Conservation (phyloP, 2,329 filamentous ascomycete genomes). For the Cordyceps cicadae region DNA sequence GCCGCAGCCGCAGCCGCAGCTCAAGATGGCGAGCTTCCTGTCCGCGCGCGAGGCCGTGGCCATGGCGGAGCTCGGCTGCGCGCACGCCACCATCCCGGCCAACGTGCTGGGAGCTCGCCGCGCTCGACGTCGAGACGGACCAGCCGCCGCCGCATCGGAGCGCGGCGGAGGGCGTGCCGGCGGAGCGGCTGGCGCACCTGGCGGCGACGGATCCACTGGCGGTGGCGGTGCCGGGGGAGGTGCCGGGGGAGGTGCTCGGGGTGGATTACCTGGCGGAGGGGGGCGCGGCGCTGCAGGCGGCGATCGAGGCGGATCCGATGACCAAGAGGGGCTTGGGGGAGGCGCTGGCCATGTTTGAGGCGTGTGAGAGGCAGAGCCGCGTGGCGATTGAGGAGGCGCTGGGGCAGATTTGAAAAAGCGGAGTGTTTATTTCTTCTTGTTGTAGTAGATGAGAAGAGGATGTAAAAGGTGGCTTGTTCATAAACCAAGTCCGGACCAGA, state of each 20-base stretch:
- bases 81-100: constrained; percentile 36
- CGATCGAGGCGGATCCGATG: constrained; percentile 31
- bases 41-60: constrained; percentile 36
- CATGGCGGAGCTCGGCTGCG: constrained; percentile 37
- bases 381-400: constrained; percentile 26
- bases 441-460: too few species aligned
- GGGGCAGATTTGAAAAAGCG: constrained; percentile 1
- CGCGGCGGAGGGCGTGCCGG: constrained; percentile 25
- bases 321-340: constrained; percentile 29
- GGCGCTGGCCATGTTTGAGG: constrained; percentile 33
- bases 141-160: constrained; percentile 23
- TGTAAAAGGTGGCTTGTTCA: background rate
- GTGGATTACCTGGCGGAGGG: constrained; percentile 39
- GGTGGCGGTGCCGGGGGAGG: constrained; percentile 29
- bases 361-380: constrained; percentile 30
- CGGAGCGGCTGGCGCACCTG: constrained; percentile 28
- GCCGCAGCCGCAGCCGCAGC: constrained; percentile 37
- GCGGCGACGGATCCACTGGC: constrained; percentile 32
- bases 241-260: constrained; percentile 28
- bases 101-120: constrained; percentile 30
- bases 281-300: constrained; percentile 33
- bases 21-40: constrained; percentile 40
- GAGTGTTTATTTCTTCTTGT: too few species aligned
- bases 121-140: constrained; percentile 27
- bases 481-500: background rate